Percentiles rank a stretch among this genome's conserved stretches.
Conservation (phyloP, 805 yeast species). For the Candida cerambycidarum region DNA sequence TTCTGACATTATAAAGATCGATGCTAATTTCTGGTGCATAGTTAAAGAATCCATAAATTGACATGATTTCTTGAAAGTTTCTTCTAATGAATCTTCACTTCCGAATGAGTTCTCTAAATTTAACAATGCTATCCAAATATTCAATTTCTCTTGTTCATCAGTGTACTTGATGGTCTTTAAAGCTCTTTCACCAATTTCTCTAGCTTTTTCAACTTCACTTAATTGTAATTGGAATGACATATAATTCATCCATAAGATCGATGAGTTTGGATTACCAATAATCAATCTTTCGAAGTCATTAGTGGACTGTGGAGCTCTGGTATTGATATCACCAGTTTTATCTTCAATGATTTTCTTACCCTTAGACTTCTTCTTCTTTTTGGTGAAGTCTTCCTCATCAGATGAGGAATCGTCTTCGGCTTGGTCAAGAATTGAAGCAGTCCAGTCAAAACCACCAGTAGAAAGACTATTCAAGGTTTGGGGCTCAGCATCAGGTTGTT, state of each 20-base stretch:
- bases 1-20: constrained; percentile 73
- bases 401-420: constrained; percentile 56
- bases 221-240: constrained; percentile 97
- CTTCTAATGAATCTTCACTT: constrained; percentile 74
- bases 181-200: constrained; percentile 92
- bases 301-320: constrained; percentile 88
- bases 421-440: constrained; percentile 84
- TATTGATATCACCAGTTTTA: constrained; percentile 77
- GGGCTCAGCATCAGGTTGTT: constrained; percentile 20
- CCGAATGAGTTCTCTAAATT: constrained; percentile 96
- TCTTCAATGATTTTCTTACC: constrained; percentile 63
- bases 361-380: constrained; percentile 45
- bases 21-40: constrained; percentile 77
- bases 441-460: constrained; percentile 93
- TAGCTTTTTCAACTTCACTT: constrained; percentile 91
- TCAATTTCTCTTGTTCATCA: constrained; percentile 89
- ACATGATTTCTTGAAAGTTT: constrained; percentile 76
- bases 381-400: constrained; percentile 54
- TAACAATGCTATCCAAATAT: constrained; percentile 93
- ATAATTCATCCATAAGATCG: constrained; percentile 94
- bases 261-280: constrained; percentile 90
- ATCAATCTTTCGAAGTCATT: constrained; percentile 89
- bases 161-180: constrained; percentile 84
- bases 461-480: constrained; percentile 52
- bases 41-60: constrained; percentile 88